Base-by-base conservation (phyloP, 1,284 basidiomycete genomes). In the Pseudozyma pruni region DNA sequence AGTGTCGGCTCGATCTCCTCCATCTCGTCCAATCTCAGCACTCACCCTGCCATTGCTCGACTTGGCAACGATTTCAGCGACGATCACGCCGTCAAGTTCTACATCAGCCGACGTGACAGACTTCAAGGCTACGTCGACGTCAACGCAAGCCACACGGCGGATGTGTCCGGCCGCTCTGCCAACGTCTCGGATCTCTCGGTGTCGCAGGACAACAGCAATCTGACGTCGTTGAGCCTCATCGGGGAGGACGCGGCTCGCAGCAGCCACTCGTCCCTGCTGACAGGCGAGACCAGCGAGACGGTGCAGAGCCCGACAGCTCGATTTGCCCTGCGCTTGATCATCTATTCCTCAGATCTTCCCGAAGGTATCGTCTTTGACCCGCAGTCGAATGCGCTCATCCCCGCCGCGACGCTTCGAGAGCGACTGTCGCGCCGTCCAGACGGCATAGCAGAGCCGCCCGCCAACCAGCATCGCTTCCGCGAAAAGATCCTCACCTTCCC, bases 1-100 rank as follows among this genome's bases (percentile, higher is more conserved):
- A 93, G 91, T 62, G 89, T 97, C 53, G 92, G 93, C 32, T 94
- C 92, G 76, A 94, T 98, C 76, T 93, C 90, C 74, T 95, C 93
- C 8, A 87, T 98, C 25, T 86, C 90, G 33, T 94, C 92, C 78
- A 94, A 95, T 76, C 85, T 98, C 25, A 92, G 90, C 8, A 89
- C 91, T 86, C 91, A 96, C 78, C 94, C 94, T 10, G 93, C 94
- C 16, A 98, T 97, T 83, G 90, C 89, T 74, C 91, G 92, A 75
- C 84, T 97, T 32, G 89, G 91, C 31, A 95, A 93, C 74, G 95
- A 98, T 82, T 98, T 94, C 81, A 92, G 91, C 50, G 95, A 98
- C 71, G 94, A 98, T 79, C 93, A 93, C 10, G 90, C 90, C 0
- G 94, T 98, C 83, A 98, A 97, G 83, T 92, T 98, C 82, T 98